Evolutionary conservation across 2,329 filamentous ascomycete species (phyloP).

Genomic region (Byssothecium circinans): DNA sequence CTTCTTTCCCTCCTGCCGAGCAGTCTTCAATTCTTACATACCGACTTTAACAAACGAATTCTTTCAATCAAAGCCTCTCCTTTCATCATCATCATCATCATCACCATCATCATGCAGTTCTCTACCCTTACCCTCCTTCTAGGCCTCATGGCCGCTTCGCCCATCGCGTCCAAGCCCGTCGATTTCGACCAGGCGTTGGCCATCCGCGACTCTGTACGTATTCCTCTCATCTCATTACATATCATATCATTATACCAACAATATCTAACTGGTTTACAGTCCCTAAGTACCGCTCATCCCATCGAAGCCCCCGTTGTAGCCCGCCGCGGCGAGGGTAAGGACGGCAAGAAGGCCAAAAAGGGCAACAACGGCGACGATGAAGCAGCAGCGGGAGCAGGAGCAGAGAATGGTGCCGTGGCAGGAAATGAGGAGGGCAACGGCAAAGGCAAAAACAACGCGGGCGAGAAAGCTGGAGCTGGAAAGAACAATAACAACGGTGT

Average conservation of each 20-base stretch:
- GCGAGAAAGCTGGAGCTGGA: no score
- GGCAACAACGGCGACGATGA: not conserved
- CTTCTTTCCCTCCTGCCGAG: slow-evolving; percentile 2
- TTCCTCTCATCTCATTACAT: not conserved
- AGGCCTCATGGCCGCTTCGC: slow-evolving; percentile 7
- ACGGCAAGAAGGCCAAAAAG: not conserved
- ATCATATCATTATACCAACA: no score
- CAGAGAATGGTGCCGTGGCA: not conserved
- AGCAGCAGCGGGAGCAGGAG: not conserved
- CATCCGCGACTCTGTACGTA: not conserved
- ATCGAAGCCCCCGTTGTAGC: not conserved
- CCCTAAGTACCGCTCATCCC: not conserved
- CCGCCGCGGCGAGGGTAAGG: slow-evolving; percentile 2
- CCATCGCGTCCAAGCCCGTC: slow-evolving; percentile 2
- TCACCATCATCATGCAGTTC: slow-evolving; percentile 7
- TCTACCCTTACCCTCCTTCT: slow-evolving; percentile 7
- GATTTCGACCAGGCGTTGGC: slow-evolving; percentile 1
- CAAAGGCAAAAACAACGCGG: not conserved
- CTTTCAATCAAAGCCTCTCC: not conserved
- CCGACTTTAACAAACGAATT: no score
- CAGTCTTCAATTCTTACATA: slow-evolving; percentile 5
- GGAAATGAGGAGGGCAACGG: not conserved
- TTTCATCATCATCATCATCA: not conserved
- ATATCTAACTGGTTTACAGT: not conserved
- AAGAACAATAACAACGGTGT: no score